phyloP scores from a whole-genome alignment of 257 asterid genomes.

The Dorcoceras hygrometricum region DNA sequence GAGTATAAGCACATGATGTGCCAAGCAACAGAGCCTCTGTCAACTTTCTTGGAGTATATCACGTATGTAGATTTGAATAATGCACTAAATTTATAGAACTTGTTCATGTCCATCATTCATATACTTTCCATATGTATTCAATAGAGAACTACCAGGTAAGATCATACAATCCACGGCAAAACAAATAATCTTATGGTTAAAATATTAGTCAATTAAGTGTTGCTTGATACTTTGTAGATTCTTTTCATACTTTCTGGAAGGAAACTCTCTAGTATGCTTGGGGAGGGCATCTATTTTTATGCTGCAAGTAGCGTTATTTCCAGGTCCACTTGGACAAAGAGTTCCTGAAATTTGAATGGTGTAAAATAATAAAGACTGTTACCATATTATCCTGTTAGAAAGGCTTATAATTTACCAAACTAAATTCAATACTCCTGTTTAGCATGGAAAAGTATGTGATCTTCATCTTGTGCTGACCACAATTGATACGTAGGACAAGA shows the following conservation, averaged over 20 bases:
- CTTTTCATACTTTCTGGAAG: neutral
- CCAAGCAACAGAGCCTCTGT: slow-evolving; percentile 91
- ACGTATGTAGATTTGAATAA: slow-evolving; percentile 44
- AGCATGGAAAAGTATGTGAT: neutral
- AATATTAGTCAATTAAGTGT: neutral
- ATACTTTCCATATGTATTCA: neutral
- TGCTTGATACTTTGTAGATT: neutral
- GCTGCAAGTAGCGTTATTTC: slow-evolving; percentile 12
- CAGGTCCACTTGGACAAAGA: neutral
- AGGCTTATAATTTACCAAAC: neutral
- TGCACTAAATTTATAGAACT: neutral
- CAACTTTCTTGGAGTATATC: slow-evolving; percentile 82
- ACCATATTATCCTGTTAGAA: neutral
- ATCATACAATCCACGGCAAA: neutral
- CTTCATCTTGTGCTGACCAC: slow-evolving; percentile 10
- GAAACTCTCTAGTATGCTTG: slow-evolving; percentile 3
- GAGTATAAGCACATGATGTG: slow-evolving; percentile 87
- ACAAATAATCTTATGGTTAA: neutral
- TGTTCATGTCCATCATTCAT: neutral
- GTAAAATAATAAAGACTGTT: slow-evolving; percentile 12
- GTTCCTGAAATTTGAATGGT: neutral
- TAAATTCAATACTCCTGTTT: neutral
- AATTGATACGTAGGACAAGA: neutral
- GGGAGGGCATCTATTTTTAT: slow-evolving; percentile 3
- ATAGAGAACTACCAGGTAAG: neutral